These are phyloP conservation scores for Ophiostoma novo-ulmi DNA, from an alignment of 2,329 filamentous ascomycete species.

Conservation along the genomic window DNA sequence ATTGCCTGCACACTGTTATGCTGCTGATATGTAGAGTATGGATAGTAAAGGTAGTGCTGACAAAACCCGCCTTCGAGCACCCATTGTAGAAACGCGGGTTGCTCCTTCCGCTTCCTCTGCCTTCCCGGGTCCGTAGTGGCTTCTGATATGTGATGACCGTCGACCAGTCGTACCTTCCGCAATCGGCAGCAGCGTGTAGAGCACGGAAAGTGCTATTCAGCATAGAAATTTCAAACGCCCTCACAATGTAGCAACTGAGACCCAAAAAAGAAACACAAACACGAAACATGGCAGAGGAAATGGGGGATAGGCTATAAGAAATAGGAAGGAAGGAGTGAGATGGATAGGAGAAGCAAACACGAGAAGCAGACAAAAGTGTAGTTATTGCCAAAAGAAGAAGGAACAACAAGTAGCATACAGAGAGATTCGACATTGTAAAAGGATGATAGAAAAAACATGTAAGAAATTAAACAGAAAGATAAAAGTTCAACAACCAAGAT, in stretches of 20 bases:
- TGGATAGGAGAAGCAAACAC: neutral
- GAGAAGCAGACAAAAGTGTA: neutral
- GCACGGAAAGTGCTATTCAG: neutral
- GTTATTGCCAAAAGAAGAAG: constrained; percentile 7
- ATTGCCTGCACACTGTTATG: neutral
- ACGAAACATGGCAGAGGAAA: constrained; percentile 1
- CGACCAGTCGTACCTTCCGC: constrained; percentile 13
- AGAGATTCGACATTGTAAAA: constrained; percentile 7
- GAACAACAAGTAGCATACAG: constrained; percentile 14
- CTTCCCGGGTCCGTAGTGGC: neutral
- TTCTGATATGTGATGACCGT: neutral
- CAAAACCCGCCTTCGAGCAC: neutral
- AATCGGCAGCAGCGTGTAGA: constrained; percentile 7
- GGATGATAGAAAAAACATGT: constrained; percentile 16
- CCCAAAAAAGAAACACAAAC: constrained; percentile 5
- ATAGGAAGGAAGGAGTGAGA: constrained; percentile 3
- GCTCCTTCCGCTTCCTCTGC: constrained; percentile 14
- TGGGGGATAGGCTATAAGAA: neutral
- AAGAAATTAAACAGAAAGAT: constrained; percentile 18
- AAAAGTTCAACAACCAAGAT: constrained; percentile 14
- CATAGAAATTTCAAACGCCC: constrained; percentile 25
- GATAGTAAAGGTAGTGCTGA: neutral
- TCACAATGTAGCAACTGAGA: constrained; percentile 24
- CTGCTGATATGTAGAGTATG: neutral
- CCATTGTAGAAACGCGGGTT: neutral